Conservation (phyloP, 192 early-diverging fungal species). For the Coemansia sp. region DNA sequence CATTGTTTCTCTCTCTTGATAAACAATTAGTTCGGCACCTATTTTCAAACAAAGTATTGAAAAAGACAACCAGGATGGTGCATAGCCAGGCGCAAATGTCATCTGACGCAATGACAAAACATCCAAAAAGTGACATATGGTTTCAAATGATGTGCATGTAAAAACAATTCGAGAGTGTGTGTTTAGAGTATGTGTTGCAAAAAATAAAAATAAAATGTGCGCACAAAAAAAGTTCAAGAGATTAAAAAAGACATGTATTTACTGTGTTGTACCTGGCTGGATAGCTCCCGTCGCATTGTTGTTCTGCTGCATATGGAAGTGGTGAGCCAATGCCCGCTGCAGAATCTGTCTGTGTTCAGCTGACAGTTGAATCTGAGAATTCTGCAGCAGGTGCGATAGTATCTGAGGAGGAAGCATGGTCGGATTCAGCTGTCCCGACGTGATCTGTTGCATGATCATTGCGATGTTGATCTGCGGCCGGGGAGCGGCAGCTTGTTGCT, state of each 20-base stretch:
- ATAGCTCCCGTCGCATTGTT: slow-evolving; percentile 9
- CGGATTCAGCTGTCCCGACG: slow-evolving; percentile 32
- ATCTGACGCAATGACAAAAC: too few relatives aligned
- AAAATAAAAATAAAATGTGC: neutral
- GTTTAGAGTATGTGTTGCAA: neutral
- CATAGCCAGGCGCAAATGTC: too few relatives aligned
- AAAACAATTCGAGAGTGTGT: neutral
- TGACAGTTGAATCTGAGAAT: slow-evolving; percentile 28
- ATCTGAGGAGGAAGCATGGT: slow-evolving; percentile 22
- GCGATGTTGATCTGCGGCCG: slow-evolving; percentile 31
- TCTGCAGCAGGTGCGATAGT: slow-evolving; percentile 28
- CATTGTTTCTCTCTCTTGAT: too few relatives aligned
- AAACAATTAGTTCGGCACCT: too few relatives aligned
- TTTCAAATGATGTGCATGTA: neutral
- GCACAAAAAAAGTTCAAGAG: neutral
- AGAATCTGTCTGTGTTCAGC: slow-evolving; percentile 24
- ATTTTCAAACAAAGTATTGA: too few relatives aligned
- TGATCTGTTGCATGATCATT: slow-evolving; percentile 32
- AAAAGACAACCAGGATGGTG: too few relatives aligned
- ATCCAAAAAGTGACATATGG: too few relatives aligned
- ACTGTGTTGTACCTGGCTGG: slow-evolving; percentile 28
- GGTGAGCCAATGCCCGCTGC: slow-evolving; percentile 24
- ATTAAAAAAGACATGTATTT: neutral
- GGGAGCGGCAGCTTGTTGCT: slow-evolving; percentile 18
- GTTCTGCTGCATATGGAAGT: slow-evolving; percentile 13